A percentile compares a stretch with the other conserved stretches of the same genome.
These are phyloP conservation scores for Eimeria acervulina DNA, from an alignment of 169 alveolate species.

Conservation along the genomic window DNA sequence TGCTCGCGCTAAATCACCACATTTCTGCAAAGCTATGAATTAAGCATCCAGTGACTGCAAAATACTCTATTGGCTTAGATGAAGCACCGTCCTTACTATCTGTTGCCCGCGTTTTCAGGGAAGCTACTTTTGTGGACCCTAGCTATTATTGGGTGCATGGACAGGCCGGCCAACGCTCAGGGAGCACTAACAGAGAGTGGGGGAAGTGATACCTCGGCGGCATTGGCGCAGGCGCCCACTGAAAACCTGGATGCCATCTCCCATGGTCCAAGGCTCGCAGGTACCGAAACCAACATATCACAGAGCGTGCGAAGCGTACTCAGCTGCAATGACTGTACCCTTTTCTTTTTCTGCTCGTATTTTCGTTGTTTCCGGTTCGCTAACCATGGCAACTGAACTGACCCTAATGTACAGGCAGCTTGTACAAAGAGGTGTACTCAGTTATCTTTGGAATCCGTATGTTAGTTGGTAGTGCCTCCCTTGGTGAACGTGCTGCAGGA, in stretches of 20 bases:
- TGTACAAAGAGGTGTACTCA: background rate
- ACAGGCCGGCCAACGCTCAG: background rate
- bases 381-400: background rate
- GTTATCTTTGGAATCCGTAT: background rate
- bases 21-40: background rate
- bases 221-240: background rate
- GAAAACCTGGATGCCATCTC: background rate
- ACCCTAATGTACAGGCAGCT: background rate
- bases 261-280: conserved; percentile 41
- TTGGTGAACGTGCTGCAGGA: background rate
- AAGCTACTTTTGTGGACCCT: conserved; percentile 23
- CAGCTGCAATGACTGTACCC: background rate
- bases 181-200: background rate
- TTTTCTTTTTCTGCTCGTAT: too few relatives aligned
- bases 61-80: background rate
- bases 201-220: background rate
- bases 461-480: background rate
- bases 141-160: conserved; percentile 53
- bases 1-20: background rate
- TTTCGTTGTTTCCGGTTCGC: background rate
- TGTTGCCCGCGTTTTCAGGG: background rate
- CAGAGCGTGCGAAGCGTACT: too few relatives aligned
- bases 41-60: background rate
- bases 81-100: background rate
- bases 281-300: background rate